Conservation (phyloP, 768 basidiomycete genomes). For the Clitopilus passeckerianus region DNA sequence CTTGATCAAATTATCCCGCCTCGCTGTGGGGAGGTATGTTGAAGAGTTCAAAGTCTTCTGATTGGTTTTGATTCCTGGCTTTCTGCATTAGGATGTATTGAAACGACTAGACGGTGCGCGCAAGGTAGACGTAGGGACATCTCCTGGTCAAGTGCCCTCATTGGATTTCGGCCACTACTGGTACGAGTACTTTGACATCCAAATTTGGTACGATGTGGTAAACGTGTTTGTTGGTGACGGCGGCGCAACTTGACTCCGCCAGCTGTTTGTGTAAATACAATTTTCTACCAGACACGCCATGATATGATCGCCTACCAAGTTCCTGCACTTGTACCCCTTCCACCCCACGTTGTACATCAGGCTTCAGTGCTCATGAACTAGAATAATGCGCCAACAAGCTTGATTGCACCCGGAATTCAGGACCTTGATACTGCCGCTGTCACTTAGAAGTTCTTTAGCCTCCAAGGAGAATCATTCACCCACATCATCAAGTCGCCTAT, state of each 20-base stretch:
- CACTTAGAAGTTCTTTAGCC: neutral
- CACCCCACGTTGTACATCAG: neutral
- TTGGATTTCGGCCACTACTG: slow-evolving; percentile 34
- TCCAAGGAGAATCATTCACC: neutral
- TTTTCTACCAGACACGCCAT: neutral
- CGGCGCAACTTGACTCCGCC: neutral
- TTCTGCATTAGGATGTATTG: slow-evolving; percentile 19
- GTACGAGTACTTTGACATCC: slow-evolving; percentile 31
- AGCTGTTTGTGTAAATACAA: too few species aligned
- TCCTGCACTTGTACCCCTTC: neutral
- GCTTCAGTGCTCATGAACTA: neutral
- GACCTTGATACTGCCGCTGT: neutral
- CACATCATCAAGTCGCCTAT: neutral
- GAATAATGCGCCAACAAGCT: neutral
- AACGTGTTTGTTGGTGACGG: slow-evolving; percentile 21
- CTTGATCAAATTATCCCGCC: slow-evolving; percentile 30
- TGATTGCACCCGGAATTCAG: neutral
- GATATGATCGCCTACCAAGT: too few species aligned
- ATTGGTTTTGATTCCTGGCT: too few species aligned
- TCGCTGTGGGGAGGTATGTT: slow-evolving; percentile 22
- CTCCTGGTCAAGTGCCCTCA: slow-evolving; percentile 28
- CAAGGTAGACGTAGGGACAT: slow-evolving; percentile 21
- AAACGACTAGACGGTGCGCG: slow-evolving; percentile 24
- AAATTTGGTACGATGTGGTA: slow-evolving; percentile 29
- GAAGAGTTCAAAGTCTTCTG: neutral